These are phyloP conservation scores for Aspergillus sp. DNA, from an alignment of 2,329 filamentous ascomycete species.

Conservation along the genomic window DNA sequence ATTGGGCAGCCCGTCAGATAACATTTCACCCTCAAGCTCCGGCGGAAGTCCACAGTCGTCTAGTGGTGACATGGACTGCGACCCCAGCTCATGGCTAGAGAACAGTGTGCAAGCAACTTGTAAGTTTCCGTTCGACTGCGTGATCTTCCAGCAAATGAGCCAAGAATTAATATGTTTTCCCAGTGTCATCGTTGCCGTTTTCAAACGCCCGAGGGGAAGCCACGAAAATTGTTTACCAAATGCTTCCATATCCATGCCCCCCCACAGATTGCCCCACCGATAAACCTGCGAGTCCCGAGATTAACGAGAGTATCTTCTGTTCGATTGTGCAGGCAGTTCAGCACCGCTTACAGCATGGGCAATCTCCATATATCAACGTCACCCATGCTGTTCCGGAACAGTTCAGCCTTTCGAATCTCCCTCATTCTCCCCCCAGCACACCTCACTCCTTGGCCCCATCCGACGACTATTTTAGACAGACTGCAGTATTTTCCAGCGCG, in stretches of 20 bases:
- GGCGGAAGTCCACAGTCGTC: constrained; percentile 31
- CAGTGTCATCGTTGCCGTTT: constrained; percentile 41
- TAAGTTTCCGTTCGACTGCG: constrained; percentile 22
- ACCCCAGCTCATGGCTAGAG: constrained; percentile 38
- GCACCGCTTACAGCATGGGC: constrained; percentile 49
- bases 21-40: constrained; percentile 30
- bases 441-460: constrained; percentile 50
- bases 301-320: constrained; percentile 49
- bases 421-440: constrained; percentile 62
- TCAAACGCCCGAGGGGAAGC: constrained; percentile 41
- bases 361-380: constrained; percentile 62
- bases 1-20: constrained; percentile 32
- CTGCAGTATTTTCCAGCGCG: constrained; percentile 59
- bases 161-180: constrained; percentile 6
- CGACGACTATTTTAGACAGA: constrained; percentile 63
- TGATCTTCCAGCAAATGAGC: not conserved
- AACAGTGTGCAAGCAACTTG: constrained; percentile 38
- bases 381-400: constrained; percentile 63
- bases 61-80: constrained; percentile 34
- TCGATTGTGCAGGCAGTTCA: constrained; percentile 58
- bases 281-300: constrained; percentile 28
- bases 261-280: constrained; percentile 17
- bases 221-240: constrained; percentile 61
- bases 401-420: constrained; percentile 62
- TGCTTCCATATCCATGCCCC: constrained; percentile 55